Conservation (phyloP, 345 rosid species). For the Salix udensis region DNA sequence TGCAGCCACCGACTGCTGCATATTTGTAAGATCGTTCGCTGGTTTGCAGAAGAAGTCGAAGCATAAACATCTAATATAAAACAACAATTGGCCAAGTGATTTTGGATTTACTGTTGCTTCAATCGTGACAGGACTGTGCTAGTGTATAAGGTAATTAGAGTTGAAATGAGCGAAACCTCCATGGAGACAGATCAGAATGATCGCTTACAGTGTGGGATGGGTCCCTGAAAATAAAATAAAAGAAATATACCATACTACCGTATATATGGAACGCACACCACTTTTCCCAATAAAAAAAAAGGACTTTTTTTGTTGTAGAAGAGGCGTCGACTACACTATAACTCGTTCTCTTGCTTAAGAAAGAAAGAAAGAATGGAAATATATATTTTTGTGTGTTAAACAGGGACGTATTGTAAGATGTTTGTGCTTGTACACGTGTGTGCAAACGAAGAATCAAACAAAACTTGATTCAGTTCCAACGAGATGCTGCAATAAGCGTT, state of each 20-base stretch:
- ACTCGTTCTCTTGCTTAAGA: not conserved
- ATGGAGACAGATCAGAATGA: slow-evolving; percentile 3
- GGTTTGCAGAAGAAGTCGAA: slow-evolving; percentile 15
- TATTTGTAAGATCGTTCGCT: not conserved
- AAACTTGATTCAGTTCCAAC: not conserved
- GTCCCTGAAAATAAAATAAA: not conserved
- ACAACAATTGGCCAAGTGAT: slow-evolving; percentile 7
- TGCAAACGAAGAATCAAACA: not conserved
- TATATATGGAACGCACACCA: not conserved
- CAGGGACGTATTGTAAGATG: not conserved
- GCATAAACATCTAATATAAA: slow-evolving; percentile 1
- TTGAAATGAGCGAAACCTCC: not conserved
- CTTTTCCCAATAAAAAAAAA: not conserved
- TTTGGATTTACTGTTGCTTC: slow-evolving; percentile 9
- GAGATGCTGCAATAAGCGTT: not conserved
- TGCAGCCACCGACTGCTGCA: slow-evolving; percentile 15
- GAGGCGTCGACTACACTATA: not conserved
- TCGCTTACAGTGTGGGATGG: not conserved
- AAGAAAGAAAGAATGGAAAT: not conserved
- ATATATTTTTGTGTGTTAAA: not conserved
- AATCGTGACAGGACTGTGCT: not conserved
- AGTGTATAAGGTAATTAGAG: no score
- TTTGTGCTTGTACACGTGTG: not conserved
- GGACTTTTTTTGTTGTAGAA: not conserved
- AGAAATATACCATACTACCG: not conserved